Conservation (phyloP, 441 rosid genomes). For the Erodium chrysanthum region DNA sequence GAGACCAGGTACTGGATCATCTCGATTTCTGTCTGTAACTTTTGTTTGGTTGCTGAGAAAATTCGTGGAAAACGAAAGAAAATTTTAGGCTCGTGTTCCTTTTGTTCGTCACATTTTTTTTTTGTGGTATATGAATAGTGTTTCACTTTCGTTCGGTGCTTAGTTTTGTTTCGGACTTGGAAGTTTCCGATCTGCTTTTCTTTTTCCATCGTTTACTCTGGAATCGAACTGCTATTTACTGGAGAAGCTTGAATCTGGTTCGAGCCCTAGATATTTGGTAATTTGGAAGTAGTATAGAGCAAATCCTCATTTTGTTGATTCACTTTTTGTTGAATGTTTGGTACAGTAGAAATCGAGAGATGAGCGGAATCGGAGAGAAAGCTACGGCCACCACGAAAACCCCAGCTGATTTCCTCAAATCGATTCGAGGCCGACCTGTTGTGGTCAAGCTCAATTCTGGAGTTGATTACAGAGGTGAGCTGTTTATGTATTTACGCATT, state of each 20-base stretch:
- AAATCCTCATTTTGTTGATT: not conserved
- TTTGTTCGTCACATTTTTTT: not conserved
- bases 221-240: not conserved
- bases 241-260: not conserved
- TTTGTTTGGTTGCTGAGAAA: no score
- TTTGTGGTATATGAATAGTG: not conserved
- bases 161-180: not conserved
- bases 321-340: not conserved
- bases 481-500: not conserved
- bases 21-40: not conserved
- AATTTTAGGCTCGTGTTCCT: not conserved
- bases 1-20: not conserved
- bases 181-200: not conserved
- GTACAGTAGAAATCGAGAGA: slow-evolving; percentile 15
- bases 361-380: slow-evolving; percentile 68
- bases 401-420: slow-evolving; percentile 90
- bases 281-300: not conserved
- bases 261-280: not conserved
- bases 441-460: slow-evolving; percentile 93
- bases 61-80: not conserved
- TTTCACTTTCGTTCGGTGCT: not conserved
- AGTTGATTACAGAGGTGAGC: slow-evolving; percentile 79
- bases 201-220: not conserved
- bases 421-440: slow-evolving; percentile 83
- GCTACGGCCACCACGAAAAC: slow-evolving; percentile 62